A percentile compares a stretch with the other conserved stretches of the same genome.
Conservation (phyloP, 83 land plant genomes). For the Picea engelmannii region DNA sequence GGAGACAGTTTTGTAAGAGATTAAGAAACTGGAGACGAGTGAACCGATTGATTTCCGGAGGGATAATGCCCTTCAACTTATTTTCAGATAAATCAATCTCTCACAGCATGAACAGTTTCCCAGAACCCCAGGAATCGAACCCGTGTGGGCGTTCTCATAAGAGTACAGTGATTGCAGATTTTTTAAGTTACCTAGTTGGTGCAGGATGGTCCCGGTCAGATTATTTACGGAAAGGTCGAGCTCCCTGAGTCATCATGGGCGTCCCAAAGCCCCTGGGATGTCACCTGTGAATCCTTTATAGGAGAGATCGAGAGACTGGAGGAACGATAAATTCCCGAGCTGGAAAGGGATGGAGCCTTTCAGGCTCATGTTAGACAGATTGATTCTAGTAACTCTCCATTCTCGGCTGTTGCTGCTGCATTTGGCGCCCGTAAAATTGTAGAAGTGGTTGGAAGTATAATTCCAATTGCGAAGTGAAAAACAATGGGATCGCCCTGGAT, state of each 20-base stretch:
- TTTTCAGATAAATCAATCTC: background rate
- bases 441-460: background rate
- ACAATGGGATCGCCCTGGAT: too few species aligned
- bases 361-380: background rate
- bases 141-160: background rate
- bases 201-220: background rate
- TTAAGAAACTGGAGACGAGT: slow-evolving; percentile 7
- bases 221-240: background rate
- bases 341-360: slow-evolving; percentile 10
- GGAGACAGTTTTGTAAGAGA: too few species aligned
- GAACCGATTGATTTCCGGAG: slow-evolving; percentile 24
- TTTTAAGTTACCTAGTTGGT: background rate
- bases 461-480: background rate
- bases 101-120: background rate
- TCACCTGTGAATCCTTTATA: background rate
- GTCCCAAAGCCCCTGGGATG: background rate
- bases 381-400: background rate
- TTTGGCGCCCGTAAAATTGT: background rate
- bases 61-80: slow-evolving; percentile 27
- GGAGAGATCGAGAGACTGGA: slow-evolving; percentile 9
- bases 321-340: background rate
- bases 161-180: background rate
- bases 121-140: background rate
- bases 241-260: background rate
- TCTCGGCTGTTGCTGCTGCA: background rate